Percentiles rank a stretch among this genome's conserved stretches.
These are phyloP conservation scores for Caryocar brasiliense DNA, from an alignment of 441 rosid species.

Conservation along the genomic window DNA sequence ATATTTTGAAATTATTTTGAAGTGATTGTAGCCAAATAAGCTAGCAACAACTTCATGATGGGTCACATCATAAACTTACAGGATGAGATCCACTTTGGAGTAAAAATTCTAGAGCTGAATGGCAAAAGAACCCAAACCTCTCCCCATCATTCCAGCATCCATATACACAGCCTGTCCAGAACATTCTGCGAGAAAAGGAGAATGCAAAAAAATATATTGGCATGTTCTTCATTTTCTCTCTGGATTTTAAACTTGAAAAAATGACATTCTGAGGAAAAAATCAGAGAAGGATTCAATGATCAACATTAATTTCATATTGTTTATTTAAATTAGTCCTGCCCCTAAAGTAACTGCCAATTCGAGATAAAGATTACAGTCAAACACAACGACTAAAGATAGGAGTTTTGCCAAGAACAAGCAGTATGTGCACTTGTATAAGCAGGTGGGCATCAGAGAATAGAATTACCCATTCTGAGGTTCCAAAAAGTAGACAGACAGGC, in stretches of 20 bases:
- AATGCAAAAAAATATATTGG: constrained; percentile 4
- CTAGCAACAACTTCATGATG: not conserved
- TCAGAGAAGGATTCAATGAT: too few relatives aligned
- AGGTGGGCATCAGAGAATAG: constrained; percentile 7
- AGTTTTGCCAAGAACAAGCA: not conserved
- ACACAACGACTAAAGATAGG: too few relatives aligned
- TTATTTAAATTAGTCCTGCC: too few relatives aligned
- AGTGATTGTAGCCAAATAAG: not conserved
- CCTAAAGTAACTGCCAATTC: too few relatives aligned
- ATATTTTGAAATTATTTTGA: not conserved
- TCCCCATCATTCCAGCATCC: constrained; percentile 75
- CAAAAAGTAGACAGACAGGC: constrained; percentile 81
- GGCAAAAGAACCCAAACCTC: constrained; percentile 91
- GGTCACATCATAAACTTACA: constrained; percentile 33
- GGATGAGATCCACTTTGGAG: constrained; percentile 85
- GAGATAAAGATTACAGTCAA: too few relatives aligned
- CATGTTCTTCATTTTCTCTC: too few relatives aligned
- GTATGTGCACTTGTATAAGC: not conserved
- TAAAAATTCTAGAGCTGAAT: constrained; percentile 90
- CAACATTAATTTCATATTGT: too few relatives aligned
- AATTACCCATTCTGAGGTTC: constrained; percentile 88
- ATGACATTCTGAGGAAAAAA: not conserved
- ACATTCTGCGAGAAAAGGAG: constrained; percentile 46
- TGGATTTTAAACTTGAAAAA: too few relatives aligned
- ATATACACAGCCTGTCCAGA: constrained; percentile 62